phyloP scores from a whole-genome alignment of 2,329 filamentous ascomycete species.

The Fusarium nematophilum region DNA sequence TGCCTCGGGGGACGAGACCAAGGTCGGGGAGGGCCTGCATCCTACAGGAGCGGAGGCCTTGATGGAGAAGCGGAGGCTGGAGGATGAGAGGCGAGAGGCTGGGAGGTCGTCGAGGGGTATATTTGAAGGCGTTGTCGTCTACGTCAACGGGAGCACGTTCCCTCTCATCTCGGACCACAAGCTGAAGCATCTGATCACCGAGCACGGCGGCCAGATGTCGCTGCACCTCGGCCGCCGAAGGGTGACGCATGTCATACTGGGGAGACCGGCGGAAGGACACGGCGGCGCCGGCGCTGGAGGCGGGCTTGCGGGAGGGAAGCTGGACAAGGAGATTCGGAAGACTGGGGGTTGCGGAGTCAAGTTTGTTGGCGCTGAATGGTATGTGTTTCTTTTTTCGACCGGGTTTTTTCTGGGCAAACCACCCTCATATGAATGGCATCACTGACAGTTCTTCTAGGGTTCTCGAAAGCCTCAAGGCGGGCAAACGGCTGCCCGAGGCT shows the following conservation, averaged over 20 bases:
- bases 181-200: slow-evolving; percentile 80
- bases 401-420: not conserved
- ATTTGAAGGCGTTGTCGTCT: slow-evolving; percentile 79
- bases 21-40: not conserved
- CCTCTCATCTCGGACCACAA: slow-evolving; percentile 87
- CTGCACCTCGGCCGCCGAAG: slow-evolving; percentile 76
- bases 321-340: slow-evolving; percentile 81
- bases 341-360: slow-evolving; percentile 77
- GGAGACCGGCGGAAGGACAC: slow-evolving; percentile 61
- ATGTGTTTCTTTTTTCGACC: slow-evolving; percentile 5
- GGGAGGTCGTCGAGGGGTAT: slow-evolving; percentile 56
- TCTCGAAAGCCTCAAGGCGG: slow-evolving; percentile 83
- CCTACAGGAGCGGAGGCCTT: slow-evolving; percentile 40
- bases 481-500: slow-evolving; percentile 79
- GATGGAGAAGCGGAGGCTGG: slow-evolving; percentile 52
- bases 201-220: slow-evolving; percentile 79
- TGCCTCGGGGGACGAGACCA: not conserved
- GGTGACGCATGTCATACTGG: slow-evolving; percentile 89
- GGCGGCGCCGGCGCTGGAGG: slow-evolving; percentile 70
- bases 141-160: slow-evolving; percentile 88
- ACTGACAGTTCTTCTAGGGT: slow-evolving; percentile 64
- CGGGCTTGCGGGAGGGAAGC: slow-evolving; percentile 79
- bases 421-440: not conserved
- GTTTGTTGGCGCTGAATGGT: slow-evolving; percentile 87
- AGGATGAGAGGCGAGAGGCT: slow-evolving; percentile 61